phyloP scores from a whole-genome alignment of 1,139 yeast species.

The Eremothecium gossypii region DNA sequence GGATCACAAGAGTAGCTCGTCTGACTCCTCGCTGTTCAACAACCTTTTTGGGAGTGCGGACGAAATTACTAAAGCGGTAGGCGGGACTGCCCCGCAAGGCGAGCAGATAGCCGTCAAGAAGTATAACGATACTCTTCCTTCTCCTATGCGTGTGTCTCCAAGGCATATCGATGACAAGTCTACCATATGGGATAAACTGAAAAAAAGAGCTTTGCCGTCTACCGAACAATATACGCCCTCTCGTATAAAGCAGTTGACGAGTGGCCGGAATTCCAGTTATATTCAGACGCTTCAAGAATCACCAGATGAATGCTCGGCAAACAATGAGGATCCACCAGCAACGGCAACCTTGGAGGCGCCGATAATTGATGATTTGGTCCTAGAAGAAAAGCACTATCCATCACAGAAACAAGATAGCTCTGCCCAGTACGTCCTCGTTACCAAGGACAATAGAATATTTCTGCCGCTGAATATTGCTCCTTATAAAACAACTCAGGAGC shows the following conservation, averaged over 20 bases:
- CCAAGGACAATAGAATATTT: conserved; percentile 50
- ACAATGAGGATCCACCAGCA: not conserved
- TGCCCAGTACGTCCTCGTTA: conserved; percentile 40
- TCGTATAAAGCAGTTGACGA: conserved; percentile 3
- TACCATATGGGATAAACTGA: conserved; percentile 25
- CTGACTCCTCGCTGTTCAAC: conserved; percentile 40
- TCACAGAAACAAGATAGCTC: conserved; percentile 17
- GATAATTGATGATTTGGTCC: not conserved
- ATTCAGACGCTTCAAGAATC: not conserved
- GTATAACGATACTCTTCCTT: not conserved
- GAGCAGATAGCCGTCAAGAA: conserved; percentile 1
- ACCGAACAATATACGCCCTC: conserved; percentile 6
- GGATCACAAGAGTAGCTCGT: conserved; percentile 49
- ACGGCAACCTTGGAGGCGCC: not conserved
- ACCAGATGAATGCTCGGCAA: not conserved
- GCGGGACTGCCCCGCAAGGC: not conserved
- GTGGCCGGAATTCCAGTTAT: conserved; percentile 3
- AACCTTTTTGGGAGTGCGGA: not conserved
- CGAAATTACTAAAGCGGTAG: conserved; percentile 23
- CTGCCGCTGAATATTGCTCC: conserved; percentile 38
- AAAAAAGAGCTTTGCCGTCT: conserved; percentile 14
- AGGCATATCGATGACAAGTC: conserved; percentile 19
- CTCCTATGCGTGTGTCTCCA: conserved; percentile 12
- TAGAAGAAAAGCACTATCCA: conserved; percentile 32
- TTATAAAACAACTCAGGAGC: conserved; percentile 27